Percentiles rank a stretch among this genome's conserved stretches.
Conservation (phyloP, 225 moss, liverwort and hornwort species). For the Sphagnum tenellum region DNA sequence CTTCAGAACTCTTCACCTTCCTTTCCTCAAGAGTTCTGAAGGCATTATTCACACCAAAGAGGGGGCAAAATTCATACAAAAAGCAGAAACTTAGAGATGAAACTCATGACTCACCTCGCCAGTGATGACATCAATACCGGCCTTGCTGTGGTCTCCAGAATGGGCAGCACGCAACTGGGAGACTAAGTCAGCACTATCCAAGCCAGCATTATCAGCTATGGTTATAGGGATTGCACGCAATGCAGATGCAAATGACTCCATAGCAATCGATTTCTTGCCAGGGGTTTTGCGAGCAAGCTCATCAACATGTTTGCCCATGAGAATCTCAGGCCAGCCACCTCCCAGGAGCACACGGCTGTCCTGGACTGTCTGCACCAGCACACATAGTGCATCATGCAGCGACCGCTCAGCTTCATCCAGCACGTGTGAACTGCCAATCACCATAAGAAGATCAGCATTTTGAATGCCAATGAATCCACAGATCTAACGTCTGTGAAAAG, state of each 20-base stretch:
- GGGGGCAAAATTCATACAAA: too few relatives aligned
- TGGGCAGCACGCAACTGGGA: constrained; percentile 87
- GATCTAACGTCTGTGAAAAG: too few relatives aligned
- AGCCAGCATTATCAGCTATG: constrained; percentile 88
- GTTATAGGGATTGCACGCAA: constrained; percentile 85
- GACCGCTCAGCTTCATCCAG: constrained; percentile 95
- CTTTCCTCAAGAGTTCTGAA: too few relatives aligned
- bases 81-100: too few relatives aligned
- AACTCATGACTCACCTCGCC: constrained; percentile 42
- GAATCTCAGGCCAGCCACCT: constrained; percentile 95
- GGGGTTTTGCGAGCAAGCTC: constrained; percentile 81
- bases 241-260: constrained; percentile 78
- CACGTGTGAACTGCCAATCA: constrained; percentile 61
- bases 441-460: too few relatives aligned
- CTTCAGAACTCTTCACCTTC: too few relatives aligned
- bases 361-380: constrained; percentile 76
- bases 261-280: constrained; percentile 90
- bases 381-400: constrained; percentile 89
- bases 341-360: constrained; percentile 98
- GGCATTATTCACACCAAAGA: too few relatives aligned
- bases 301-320: constrained; percentile 87
- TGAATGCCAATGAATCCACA: too few relatives aligned
- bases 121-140: constrained; percentile 88
- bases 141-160: constrained; percentile 50
- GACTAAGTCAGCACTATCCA: constrained; percentile 93